Evolutionary conservation across 2,329 filamentous ascomycete genomes (phyloP), one percentile per base, ranked within the genome.

Genomic region (Fusarium ramigenum): DNA sequence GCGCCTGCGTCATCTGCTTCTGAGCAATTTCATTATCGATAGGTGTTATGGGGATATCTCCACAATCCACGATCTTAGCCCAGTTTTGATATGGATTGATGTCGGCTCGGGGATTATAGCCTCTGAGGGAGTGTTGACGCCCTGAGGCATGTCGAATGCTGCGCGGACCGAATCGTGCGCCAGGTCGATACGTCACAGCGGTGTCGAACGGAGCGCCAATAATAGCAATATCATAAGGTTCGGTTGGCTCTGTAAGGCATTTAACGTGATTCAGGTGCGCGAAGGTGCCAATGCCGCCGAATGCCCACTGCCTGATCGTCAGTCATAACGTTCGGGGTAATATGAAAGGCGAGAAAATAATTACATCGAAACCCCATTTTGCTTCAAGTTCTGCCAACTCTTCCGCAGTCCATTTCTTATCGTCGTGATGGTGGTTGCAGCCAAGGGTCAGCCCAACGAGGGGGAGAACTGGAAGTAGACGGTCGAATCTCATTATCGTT

Each of bases 11-110:
- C 94, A 97, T 97, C 82, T 97, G 95, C 43, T 87, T 85, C 61
- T 95, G 85, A 0, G 95, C 95, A 16, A 97, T 85, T 1, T 86
- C 89, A 80, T 97, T 97, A 83, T 97, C 94, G 75, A 97, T 92
- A 0, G 95, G 95, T 1, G 92, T 93, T 74, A 97, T 87, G 28
- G 95, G 94, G 58, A 97, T 94, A 80, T 97, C 95, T 49, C 95
- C 95, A 80, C 95, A 97, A 84, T 97, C 95, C 52, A 96, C 85
- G 63, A 97, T 90, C 53, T 89, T 94, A 10, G 94, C 91, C 89
- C 93, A 96, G 77, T 89, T 92, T 79, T 92, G 73, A 83, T 96
- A 97, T 0, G 95, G 94, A 80, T 97, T 97, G 73, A 97, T 88
- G 40, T 87, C 88, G 2, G 94, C 94, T 25, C 94, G 90, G 2